Evolutionary conservation across 148 eudicot genomes (phyloP).

Genomic region (Hydrangea macrophylla): DNA sequence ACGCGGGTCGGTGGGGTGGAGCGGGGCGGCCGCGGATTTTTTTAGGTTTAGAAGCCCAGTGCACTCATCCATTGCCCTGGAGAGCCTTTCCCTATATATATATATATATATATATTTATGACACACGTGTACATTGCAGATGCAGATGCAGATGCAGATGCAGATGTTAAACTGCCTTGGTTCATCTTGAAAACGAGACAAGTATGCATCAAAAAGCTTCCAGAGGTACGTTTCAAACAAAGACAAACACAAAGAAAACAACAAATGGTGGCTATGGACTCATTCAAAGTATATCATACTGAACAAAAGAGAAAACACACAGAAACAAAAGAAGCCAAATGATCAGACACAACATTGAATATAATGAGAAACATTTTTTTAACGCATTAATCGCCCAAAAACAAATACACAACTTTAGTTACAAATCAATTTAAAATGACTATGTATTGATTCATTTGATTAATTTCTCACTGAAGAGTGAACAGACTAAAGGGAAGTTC

Average conservation of each 20-base stretch:
- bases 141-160: too few species aligned
- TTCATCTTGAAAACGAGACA: not conserved
- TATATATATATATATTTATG: too few species aligned
- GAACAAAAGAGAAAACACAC: too few species aligned
- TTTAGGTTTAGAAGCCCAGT: too few species aligned
- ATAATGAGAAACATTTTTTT: too few species aligned
- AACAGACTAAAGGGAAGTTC: not conserved
- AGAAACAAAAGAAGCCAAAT: too few species aligned
- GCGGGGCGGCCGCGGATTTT: too few species aligned
- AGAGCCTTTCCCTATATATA: too few species aligned
- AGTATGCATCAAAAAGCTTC: not conserved
- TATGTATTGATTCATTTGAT: not conserved
- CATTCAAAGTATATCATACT: not conserved
- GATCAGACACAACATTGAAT: too few species aligned
- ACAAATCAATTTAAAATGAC: not conserved
- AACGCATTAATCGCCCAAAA: not conserved
- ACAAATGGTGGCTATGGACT: not conserved
- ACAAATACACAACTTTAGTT: not conserved
- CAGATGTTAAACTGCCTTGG: not conserved
- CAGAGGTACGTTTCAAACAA: not conserved
- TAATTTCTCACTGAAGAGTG: not conserved
- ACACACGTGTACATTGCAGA: too few species aligned
- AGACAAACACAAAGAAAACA: not conserved
- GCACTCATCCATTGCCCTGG: too few species aligned
- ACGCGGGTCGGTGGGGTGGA: too few species aligned